Base-by-base conservation (phyloP, 495 filamentous ascomycete species). In the Penicillium pulvis region DNA sequence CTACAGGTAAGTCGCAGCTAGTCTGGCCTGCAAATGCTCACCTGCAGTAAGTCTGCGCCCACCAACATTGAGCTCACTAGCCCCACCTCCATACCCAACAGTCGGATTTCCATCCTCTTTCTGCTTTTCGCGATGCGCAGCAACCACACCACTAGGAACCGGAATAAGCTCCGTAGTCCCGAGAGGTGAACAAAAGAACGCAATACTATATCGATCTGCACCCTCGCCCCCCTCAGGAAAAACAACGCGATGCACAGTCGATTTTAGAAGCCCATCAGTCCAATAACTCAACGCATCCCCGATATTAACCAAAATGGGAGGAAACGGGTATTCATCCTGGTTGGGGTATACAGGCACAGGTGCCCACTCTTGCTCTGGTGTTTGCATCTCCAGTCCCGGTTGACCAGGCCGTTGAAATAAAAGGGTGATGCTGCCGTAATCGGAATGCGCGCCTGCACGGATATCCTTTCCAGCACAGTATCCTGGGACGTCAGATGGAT, bases 301-400 rank as follows among this genome's bases (percentile, higher is more conserved):
- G 16, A 93, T 90, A 64, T 95, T 96, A 31, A 95, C 83, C 7
- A 94, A 75, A 41, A 95, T 89, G 0, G 91, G 89, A 35, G 86
- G 85, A 14, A 74, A 70, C 16, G 74, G 68, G 11, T 45, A 60
- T 4, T 55, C 24, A 20, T 24, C 17, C 33, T 5, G 14, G 6
- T 44, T 45, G 6, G 69, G 70, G 31, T 56, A 66, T 19, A 72
- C 59, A 19, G 65, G 67, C 5, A 71, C 69, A 17, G 72, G 51
- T 1, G 68, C 64, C 74, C 72, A 72, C 17, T 51, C 52, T 9
- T 39, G 28, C 4, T 74, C 54, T 1, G 76, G 74, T 1, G 81
- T 84, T 6, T 85, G 79, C 39, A 96, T 88, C 67, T 96, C 91
- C 6, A 96, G 79, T 5, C 91, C 91, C 0, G 87, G 84, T 59